A percentile compares a stretch with the other conserved stretches of the same genome.
Conservation (phyloP, 768 basidiomycete genomes). For the Sutorius australiensis region DNA sequence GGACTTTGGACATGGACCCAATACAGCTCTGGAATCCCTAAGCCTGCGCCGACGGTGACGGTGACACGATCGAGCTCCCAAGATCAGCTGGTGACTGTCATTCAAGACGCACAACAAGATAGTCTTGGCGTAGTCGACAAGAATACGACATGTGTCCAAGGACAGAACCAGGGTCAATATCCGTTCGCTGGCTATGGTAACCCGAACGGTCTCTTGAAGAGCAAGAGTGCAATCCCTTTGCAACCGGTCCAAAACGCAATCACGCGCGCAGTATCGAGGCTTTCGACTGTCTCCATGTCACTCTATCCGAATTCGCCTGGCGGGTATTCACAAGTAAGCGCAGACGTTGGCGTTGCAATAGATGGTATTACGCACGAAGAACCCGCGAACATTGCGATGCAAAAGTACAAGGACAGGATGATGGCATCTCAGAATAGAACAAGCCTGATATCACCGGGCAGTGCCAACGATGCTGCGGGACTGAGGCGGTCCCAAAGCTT, state of each 20-base stretch:
- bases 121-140: conserved; percentile 3
- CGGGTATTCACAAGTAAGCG: conserved; percentile 20
- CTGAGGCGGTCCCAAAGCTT: conserved; percentile 33
- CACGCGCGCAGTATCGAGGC: conserved; percentile 38
- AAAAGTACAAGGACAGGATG: conserved; percentile 36
- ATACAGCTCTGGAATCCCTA: conserved; percentile 41
- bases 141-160: conserved; percentile 14
- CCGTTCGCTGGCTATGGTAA: conserved; percentile 27
- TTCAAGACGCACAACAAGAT: conserved; percentile 8
- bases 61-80: conserved; percentile 25
- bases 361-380: conserved; percentile 40
- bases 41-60: conserved; percentile 21
- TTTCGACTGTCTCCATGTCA: conserved; percentile 43
- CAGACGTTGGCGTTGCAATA: conserved; percentile 35
- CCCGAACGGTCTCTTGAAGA: conserved; percentile 19
- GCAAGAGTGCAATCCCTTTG: conserved; percentile 28
- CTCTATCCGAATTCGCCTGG: conserved; percentile 45
- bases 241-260: conserved; percentile 42
- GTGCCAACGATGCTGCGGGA: conserved; percentile 18
- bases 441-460: conserved; percentile 20
- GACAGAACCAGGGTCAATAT: conserved; percentile 13
- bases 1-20: conserved; percentile 57
- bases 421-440: conserved; percentile 15
- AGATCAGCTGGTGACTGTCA: conserved; percentile 6
- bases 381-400: conserved; percentile 31